Evolutionary conservation across 805 yeast species (phyloP).

Genomic region (Henningerozyma blattae): DNA sequence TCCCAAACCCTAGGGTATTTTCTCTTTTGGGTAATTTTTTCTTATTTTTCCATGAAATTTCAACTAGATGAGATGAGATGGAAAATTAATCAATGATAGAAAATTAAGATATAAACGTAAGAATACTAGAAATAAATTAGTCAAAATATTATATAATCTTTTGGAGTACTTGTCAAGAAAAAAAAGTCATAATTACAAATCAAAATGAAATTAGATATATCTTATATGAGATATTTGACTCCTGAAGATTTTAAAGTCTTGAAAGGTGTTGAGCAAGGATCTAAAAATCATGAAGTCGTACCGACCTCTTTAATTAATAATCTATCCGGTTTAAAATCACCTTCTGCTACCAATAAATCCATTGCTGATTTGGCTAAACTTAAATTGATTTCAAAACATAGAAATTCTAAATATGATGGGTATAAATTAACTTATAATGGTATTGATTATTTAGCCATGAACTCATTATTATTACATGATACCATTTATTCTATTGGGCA

Average conservation of each 20-base stretch:
- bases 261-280: conserved; percentile 81
- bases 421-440: conserved; percentile 82
- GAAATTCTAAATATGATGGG: conserved; percentile 94
- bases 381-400: conserved; percentile 59
- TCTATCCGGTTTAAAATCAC: conserved; percentile 63
- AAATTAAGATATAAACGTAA: neutral
- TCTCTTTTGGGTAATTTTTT: neutral
- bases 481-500: conserved; percentile 70
- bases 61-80: too few relatives aligned
- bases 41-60: neutral
- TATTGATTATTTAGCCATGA: conserved; percentile 83
- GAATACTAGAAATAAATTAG: neutral
- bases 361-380: conserved; percentile 82
- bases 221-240: conserved; percentile 88
- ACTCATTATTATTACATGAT: conserved; percentile 65
- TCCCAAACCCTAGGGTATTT: too few relatives aligned
- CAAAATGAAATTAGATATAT: conserved; percentile 79
- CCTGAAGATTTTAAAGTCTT: conserved; percentile 84
- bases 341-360: conserved; percentile 64
- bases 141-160: too few relatives aligned
- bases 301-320: conserved; percentile 79
- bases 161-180: too few relatives aligned
- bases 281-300: conserved; percentile 87
- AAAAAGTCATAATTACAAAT: too few relatives aligned
- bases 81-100: neutral